These are phyloP conservation scores for Dothidotthia symphoricarpi DNA, from an alignment of 2,329 filamentous ascomycete species.

Conservation along the genomic window DNA sequence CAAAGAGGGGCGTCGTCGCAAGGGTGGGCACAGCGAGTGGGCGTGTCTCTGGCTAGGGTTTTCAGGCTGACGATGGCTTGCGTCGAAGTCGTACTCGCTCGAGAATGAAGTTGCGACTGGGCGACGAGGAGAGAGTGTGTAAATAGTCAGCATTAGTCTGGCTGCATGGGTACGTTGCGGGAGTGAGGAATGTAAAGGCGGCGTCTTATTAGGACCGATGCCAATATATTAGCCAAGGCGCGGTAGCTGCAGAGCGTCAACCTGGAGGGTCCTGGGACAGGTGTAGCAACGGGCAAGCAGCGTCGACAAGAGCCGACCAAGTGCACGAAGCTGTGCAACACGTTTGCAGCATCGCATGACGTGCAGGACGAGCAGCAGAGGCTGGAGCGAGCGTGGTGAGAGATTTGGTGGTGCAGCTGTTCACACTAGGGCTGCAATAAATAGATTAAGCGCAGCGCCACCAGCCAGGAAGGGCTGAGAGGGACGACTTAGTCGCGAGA, in stretches of 20 bases:
- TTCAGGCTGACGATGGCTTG: no score
- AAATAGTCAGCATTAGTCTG: no score
- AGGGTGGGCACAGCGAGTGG: no score
- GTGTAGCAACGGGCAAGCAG: slow-evolving; percentile 5
- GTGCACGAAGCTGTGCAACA: slow-evolving; percentile 4
- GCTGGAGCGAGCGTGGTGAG: not conserved
- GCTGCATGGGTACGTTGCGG: no score
- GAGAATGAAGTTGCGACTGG: no score
- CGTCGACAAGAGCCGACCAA: not conserved
- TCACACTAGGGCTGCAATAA: slow-evolving; percentile 4
- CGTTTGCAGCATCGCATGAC: slow-evolving; percentile 10
- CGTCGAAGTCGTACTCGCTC: no score
- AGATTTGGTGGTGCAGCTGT: slow-evolving; percentile 1
- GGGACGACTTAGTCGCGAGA: slow-evolving; percentile 12
- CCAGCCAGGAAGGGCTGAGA: slow-evolving; percentile 10
- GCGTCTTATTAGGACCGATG: slow-evolving; percentile 7
- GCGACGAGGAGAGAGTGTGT: no score
- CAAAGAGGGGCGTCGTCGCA: no score
- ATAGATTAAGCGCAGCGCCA: slow-evolving; percentile 12
- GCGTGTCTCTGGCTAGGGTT: no score
- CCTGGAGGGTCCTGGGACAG: slow-evolving; percentile 2
- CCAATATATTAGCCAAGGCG: slow-evolving; percentile 29
- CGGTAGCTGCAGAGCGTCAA: slow-evolving; percentile 7
- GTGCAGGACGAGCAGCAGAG: slow-evolving; percentile 1
- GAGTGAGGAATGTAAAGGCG: slow-evolving; percentile 3